Evolutionary conservation across 257 asterid genomes (phyloP).

Genomic region (Ballota nigra): DNA sequence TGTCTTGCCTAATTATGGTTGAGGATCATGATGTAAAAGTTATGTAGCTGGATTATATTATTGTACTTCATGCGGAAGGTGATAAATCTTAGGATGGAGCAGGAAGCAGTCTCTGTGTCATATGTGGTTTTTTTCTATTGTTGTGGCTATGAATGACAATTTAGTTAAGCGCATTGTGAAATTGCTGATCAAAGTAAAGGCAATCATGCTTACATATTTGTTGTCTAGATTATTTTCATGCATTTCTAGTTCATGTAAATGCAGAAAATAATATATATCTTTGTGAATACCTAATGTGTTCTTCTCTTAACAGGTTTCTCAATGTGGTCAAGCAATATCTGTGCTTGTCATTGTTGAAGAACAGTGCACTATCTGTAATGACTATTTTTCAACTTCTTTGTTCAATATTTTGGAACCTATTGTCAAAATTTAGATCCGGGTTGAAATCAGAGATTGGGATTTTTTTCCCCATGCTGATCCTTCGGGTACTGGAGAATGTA

Average conservation of each 20-base stretch:
- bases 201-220: background rate
- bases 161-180: slow-evolving; percentile 14
- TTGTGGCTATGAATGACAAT: slow-evolving; percentile 7
- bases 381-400: slow-evolving; percentile 86
- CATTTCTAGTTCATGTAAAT: slow-evolving; percentile 13
- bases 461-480: slow-evolving; percentile 93
- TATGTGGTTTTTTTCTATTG: background rate
- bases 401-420: slow-evolving; percentile 55
- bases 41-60: slow-evolving; percentile 2
- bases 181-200: slow-evolving; percentile 21
- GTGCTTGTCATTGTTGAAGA: slow-evolving; percentile 93
- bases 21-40: background rate
- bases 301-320: slow-evolving; percentile 68
- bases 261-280: slow-evolving; percentile 16
- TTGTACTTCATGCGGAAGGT: background rate
- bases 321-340: slow-evolving; percentile 83
- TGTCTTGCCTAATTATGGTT: background rate
- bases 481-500: slow-evolving; percentile 97
- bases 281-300: slow-evolving; percentile 21
- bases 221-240: slow-evolving; percentile 7
- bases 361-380: slow-evolving; percentile 96
- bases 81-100: background rate
- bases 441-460: slow-evolving; percentile 96
- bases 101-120: background rate
- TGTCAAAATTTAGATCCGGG: slow-evolving; percentile 79